phyloP scores from a whole-genome alignment of 495 filamentous ascomycete genomes.

The Penicillium mononematosum region DNA sequence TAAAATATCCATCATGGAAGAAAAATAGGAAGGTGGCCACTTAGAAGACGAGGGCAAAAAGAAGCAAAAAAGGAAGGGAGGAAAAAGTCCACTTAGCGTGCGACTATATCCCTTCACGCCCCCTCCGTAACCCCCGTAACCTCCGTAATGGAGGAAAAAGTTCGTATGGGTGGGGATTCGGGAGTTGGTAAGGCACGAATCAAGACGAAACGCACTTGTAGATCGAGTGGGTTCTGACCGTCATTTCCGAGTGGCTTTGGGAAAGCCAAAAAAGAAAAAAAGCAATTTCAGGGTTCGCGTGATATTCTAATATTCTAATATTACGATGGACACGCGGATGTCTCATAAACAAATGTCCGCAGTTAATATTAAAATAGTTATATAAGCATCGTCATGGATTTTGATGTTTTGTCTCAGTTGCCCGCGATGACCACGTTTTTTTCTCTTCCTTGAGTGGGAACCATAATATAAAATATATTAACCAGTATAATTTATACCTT shows the following conservation, averaged over 20 bases:
- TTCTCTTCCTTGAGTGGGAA: not conserved
- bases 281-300: not conserved
- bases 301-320: no score
- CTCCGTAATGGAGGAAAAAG: constrained; percentile 10
- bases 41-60: not conserved
- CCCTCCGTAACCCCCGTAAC: not conserved
- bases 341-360: no score
- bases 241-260: not conserved
- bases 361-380: no score
- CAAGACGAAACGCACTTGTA: constrained; percentile 21
- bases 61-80: constrained; percentile 4
- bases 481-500: not conserved
- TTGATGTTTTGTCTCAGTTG: constrained; percentile 19
- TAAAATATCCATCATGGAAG: not conserved
- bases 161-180: constrained; percentile 18
- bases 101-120: constrained; percentile 12
- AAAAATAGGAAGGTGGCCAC: constrained; percentile 10
- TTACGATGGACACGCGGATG: no score
- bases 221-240: constrained; percentile 20
- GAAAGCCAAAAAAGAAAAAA: not conserved
- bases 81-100: constrained; percentile 7
- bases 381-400: not conserved
- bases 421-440: constrained; percentile 12
- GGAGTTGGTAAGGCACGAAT: constrained; percentile 8
- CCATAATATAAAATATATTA: not conserved